phyloP scores from a whole-genome alignment of 2,329 filamentous ascomycete species.

The Alternaria sp. region DNA sequence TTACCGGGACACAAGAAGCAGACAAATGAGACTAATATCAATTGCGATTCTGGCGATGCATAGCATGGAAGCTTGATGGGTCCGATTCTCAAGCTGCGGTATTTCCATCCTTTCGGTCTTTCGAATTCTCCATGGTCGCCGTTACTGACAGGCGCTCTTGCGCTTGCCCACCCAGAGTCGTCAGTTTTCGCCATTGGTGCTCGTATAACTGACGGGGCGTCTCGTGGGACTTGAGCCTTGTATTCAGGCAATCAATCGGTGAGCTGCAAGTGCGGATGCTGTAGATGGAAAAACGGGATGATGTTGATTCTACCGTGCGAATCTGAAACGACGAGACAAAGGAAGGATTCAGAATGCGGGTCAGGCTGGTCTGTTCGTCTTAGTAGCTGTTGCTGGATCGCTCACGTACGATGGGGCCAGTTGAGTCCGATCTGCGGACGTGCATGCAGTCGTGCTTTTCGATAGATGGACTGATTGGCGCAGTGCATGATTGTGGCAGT shows the following conservation, averaged over 20 bases:
- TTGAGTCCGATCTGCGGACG: neutral
- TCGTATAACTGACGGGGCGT: neutral
- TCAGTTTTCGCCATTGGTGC: neutral
- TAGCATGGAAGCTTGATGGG: slow-evolving; percentile 51
- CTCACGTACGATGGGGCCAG: neutral
- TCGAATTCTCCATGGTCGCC: slow-evolving; percentile 6
- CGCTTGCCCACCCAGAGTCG: neutral
- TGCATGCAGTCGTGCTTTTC: neutral
- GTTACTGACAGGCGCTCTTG: neutral
- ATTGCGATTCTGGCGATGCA: slow-evolving; percentile 54
- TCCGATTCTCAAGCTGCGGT: slow-evolving; percentile 48
- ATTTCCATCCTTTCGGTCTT: slow-evolving; percentile 51
- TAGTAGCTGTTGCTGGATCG: neutral
- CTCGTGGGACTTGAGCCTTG: neutral
- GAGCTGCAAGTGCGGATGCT: neutral
- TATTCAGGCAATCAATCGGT: neutral
- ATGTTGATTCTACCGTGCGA: neutral
- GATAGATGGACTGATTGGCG: neutral
- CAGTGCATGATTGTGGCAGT: neutral
- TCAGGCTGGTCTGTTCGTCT: neutral
- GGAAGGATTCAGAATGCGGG: neutral
- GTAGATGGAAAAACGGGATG: neutral
- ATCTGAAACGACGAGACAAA: neutral
- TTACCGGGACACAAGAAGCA: slow-evolving; percentile 56
- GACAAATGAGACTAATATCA: slow-evolving; percentile 55